Conservation (phyloP, 2,329 filamentous ascomycete genomes). For the Colletotrichum simmondsii region DNA sequence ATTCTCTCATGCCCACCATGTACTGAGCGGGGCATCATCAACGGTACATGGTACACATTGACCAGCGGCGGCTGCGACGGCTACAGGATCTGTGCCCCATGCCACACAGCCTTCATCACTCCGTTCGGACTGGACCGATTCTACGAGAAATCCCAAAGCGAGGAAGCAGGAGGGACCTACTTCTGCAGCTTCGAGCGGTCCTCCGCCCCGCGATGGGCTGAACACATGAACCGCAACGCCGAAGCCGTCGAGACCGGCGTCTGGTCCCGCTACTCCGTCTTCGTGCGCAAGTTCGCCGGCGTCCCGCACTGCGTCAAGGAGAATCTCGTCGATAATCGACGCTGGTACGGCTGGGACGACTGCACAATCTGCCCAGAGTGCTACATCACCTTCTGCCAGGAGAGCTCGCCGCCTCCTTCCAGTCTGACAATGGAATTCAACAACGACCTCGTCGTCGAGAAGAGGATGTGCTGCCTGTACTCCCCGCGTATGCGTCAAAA, state of each 20-base stretch:
- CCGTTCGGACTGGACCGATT: slow-evolving; percentile 41
- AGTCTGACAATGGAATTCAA: background rate
- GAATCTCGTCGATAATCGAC: background rate
- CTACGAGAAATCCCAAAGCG: slow-evolving; percentile 38
- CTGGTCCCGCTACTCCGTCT: slow-evolving; percentile 42
- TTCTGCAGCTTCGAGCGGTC: slow-evolving; percentile 45
- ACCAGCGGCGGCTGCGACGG: slow-evolving; percentile 35
- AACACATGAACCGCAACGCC: slow-evolving; percentile 40
- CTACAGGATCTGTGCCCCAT: slow-evolving; percentile 46
- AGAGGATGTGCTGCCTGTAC: slow-evolving; percentile 34
- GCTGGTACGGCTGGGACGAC: slow-evolving; percentile 35
- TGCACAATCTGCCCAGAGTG: slow-evolving; percentile 34
- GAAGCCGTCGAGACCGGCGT: slow-evolving; percentile 46
- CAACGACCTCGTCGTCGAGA: background rate
- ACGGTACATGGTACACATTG: slow-evolving; percentile 49
- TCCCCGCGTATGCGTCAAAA: slow-evolving; percentile 33
- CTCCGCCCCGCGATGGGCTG: slow-evolving; percentile 37
- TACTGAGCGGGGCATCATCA: slow-evolving; percentile 40
- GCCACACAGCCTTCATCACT: slow-evolving; percentile 43
- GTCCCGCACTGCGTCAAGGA: slow-evolving; percentile 25
- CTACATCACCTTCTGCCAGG: slow-evolving; percentile 26
- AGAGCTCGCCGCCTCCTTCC: background rate
- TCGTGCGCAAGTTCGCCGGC: slow-evolving; percentile 39
- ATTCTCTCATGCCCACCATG: slow-evolving; percentile 41
- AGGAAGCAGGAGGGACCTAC: slow-evolving; percentile 29